A percentile compares a stretch with the other conserved stretches of the same genome.
Evolutionary conservation across 192 early-diverging fungal genomes (phyloP).

Genomic region (Mortierella alpina): DNA sequence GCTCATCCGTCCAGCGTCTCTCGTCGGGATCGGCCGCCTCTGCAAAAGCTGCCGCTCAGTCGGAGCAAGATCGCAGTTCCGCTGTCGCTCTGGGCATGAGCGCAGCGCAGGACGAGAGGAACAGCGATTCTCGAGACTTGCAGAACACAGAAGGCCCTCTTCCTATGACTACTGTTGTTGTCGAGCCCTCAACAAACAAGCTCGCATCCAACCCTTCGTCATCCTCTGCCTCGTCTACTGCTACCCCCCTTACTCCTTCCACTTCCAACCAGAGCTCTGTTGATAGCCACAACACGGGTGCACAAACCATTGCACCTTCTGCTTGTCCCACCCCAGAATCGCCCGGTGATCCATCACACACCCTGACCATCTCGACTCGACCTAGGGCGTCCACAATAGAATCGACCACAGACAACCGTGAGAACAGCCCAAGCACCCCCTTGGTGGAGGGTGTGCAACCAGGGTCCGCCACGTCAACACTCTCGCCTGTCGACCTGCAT

Average conservation of each 20-base stretch:
- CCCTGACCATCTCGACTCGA: conserved; percentile 32
- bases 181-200: background rate
- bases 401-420: conserved; percentile 18
- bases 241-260: background rate
- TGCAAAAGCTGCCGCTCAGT: too few relatives aligned
- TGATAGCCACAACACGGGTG: background rate
- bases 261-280: conserved; percentile 1
- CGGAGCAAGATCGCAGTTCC: too few relatives aligned
- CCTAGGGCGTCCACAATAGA: conserved; percentile 27
- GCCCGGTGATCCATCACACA: conserved; percentile 11
- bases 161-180: too few relatives aligned
- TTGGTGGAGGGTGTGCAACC: too few relatives aligned
- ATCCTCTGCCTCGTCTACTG: conserved; percentile 13
- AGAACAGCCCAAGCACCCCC: background rate
- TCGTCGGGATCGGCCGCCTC: too few relatives aligned
- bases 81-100: too few relatives aligned
- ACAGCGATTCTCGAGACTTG: too few relatives aligned
- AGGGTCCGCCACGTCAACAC: conserved; percentile 6
- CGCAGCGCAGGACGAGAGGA: too few relatives aligned
- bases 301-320: conserved; percentile 8
- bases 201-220: background rate
- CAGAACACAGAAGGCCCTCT: too few relatives aligned
- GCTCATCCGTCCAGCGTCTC: conserved; percentile 7
- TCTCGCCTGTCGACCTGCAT: conserved; percentile 3
- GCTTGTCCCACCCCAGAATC: conserved; percentile 4